phyloP scores from a whole-genome alignment of 257 asterid species.

The Perilla frutescens region DNA sequence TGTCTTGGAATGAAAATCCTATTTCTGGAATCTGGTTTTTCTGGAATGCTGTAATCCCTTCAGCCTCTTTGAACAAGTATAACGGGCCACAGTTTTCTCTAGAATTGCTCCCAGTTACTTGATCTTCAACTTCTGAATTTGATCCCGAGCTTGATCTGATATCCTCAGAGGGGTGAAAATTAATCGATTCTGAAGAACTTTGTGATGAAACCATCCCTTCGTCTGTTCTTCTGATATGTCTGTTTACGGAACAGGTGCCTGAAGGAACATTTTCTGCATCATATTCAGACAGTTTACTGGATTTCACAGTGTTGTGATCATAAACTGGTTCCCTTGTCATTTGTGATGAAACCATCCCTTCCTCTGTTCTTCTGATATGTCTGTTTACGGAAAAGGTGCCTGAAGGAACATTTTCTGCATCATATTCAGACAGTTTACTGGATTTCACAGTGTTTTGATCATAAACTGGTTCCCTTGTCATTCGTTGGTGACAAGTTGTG shows the following conservation, averaged over 20 bases:
- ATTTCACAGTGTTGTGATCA: conserved; percentile 43
- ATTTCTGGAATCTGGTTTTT: conserved; percentile 43
- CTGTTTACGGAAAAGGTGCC: conserved; percentile 35
- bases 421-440: conserved; percentile 41
- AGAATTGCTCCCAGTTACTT: conserved; percentile 41
- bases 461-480: conserved; percentile 41
- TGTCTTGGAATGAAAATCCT: conserved; percentile 38
- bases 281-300: conserved; percentile 43
- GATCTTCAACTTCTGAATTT: conserved; percentile 71
- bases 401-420: conserved; percentile 39
- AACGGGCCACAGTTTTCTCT: conserved; percentile 30
- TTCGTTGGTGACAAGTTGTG: conserved; percentile 48
- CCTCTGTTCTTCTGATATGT: conserved; percentile 45
- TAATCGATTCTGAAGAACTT: conserved; percentile 62
- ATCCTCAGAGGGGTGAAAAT: conserved; percentile 59
- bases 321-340: conserved; percentile 50
- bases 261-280: conserved; percentile 40
- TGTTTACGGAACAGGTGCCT: conserved; percentile 33
- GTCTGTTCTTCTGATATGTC: conserved; percentile 42
- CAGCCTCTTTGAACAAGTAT: conserved; percentile 36
- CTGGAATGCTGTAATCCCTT: conserved; percentile 41
- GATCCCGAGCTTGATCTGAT: conserved; percentile 58
- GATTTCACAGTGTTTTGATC: conserved; percentile 45
- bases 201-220: conserved; percentile 66
- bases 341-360: conserved; percentile 64